phyloP scores from a whole-genome alignment of 2,329 filamentous ascomycete species.

The Penicillium palitans region DNA sequence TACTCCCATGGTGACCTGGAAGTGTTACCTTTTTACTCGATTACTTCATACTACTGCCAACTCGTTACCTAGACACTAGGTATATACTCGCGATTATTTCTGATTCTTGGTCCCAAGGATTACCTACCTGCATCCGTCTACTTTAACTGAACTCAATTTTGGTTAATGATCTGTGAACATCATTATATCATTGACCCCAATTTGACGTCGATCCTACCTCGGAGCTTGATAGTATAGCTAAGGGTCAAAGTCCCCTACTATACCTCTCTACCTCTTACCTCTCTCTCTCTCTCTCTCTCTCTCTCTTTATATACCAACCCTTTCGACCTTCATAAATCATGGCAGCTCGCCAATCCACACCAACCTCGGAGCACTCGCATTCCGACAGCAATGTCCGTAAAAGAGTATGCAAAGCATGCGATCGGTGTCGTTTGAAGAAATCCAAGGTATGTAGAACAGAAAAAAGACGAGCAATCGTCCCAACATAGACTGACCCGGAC shows the following conservation, averaged over 20 bases:
- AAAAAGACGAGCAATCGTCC: constrained; percentile 13
- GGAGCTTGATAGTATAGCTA: constrained; percentile 27
- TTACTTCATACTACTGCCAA: neutral
- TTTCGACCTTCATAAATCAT: constrained; percentile 28
- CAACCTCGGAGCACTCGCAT: constrained; percentile 42
- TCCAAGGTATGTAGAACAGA: constrained; percentile 55
- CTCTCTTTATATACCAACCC: neutral
- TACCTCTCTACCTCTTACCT: neutral
- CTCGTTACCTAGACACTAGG: neutral
- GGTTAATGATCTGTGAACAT: constrained; percentile 12
- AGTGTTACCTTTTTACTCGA: neutral
- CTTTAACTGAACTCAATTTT: constrained; percentile 15
- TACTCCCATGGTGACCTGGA: neutral
- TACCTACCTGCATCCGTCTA: constrained; percentile 4
- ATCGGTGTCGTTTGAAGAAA: constrained; percentile 66
- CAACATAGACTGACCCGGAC: constrained; percentile 27
- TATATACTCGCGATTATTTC: neutral
- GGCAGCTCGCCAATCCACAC: constrained; percentile 43
- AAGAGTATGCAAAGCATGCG: constrained; percentile 66
- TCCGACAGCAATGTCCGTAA: constrained; percentile 56
- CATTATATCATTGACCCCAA: constrained; percentile 30
- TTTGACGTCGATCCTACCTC: constrained; percentile 29
- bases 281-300: neutral
- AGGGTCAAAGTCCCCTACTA: constrained; percentile 5
- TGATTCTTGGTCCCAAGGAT: neutral